phyloP scores from a whole-genome alignment of 2,329 filamentous ascomycete species.

The Amphichorda felina region DNA sequence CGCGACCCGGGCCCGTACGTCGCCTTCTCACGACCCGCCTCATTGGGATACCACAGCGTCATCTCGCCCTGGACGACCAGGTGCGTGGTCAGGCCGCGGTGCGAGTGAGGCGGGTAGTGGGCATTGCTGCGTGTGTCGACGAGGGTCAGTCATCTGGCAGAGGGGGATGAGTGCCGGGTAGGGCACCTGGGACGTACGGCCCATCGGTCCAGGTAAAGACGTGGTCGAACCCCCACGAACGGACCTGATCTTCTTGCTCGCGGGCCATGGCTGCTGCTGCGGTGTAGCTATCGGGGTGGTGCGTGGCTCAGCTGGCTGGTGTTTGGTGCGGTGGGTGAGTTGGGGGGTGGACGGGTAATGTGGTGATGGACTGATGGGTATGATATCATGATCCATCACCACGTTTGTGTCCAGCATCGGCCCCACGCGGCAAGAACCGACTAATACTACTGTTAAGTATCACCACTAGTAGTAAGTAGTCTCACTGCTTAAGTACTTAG shows the following conservation, averaged over 20 bases:
- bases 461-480: too few relatives aligned
- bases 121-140: slow-evolving; percentile 46
- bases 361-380: too few relatives aligned
- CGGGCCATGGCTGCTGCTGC: slow-evolving; percentile 11
- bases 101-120: slow-evolving; percentile 57
- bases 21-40: slow-evolving; percentile 39
- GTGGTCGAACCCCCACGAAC: slow-evolving; percentile 55
- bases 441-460: too few relatives aligned
- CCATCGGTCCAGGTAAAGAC: slow-evolving; percentile 64
- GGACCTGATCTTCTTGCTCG: slow-evolving; percentile 44
- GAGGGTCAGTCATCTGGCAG: too few relatives aligned
- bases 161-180: neutral
- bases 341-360: neutral
- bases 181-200: slow-evolving; percentile 39
- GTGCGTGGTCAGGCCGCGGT: slow-evolving; percentile 55
- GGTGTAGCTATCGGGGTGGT: neutral
- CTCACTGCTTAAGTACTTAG: too few relatives aligned
- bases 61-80: slow-evolving; percentile 53
- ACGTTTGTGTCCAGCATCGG: too few relatives aligned
- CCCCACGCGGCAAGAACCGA: too few relatives aligned
- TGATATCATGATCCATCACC: too few relatives aligned
- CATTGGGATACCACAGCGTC: slow-evolving; percentile 55
- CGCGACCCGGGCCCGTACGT: slow-evolving; percentile 49
- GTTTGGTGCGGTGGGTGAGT: neutral
- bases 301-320: neutral